These are phyloP conservation scores for Picochlorum sp. DNA, from an alignment of 139 green algal genomes.

Conservation along the genomic window DNA sequence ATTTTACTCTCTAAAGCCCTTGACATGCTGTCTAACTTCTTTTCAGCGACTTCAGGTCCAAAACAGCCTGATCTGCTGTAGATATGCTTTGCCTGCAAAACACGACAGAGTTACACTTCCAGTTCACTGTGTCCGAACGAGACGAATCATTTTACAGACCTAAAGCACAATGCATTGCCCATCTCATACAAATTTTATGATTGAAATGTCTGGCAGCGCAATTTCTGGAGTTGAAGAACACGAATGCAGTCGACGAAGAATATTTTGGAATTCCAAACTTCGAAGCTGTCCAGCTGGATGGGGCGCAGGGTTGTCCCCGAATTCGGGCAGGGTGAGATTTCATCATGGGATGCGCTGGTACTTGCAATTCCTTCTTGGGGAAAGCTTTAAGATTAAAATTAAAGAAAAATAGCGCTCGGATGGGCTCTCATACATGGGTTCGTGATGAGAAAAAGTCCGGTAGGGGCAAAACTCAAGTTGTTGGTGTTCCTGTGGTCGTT, in stretches of 20 bases:
- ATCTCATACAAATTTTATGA: background rate
- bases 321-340: too few species aligned
- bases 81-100: constrained; percentile 40
- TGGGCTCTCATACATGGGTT: constrained; percentile 19
- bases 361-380: too few species aligned
- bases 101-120: background rate
- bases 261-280: too few species aligned
- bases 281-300: too few species aligned
- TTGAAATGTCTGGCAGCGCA: too few species aligned
- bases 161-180: background rate
- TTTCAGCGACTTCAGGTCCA: constrained; percentile 66
- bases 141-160: background rate
- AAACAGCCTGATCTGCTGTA: constrained; percentile 57
- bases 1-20: constrained; percentile 38
- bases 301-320: too few species aligned
- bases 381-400: too few species aligned
- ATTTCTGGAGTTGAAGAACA: too few species aligned
- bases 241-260: too few species aligned
- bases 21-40: constrained; percentile 42
- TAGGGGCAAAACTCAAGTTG: constrained; percentile 9
- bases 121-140: background rate
- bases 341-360: too few species aligned
- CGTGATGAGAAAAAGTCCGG: constrained; percentile 5
- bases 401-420: background rate
- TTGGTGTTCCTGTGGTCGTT: constrained; percentile 1